Conservation (phyloP, 148 eudicot species). For the Camellia granthamiana region DNA sequence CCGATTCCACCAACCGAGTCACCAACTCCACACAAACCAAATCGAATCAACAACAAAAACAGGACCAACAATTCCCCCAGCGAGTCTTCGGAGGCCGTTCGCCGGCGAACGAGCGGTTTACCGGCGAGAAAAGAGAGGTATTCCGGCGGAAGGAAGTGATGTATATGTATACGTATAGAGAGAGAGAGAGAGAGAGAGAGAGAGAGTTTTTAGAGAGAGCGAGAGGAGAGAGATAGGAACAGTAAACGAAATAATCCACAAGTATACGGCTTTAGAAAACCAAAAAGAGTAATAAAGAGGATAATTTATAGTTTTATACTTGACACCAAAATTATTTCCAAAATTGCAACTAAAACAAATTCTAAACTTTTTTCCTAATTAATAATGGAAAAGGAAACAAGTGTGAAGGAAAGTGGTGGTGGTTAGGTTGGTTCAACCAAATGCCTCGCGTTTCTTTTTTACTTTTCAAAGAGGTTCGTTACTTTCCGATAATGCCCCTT, state of each 20-base stretch:
- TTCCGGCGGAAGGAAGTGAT: constrained; percentile 30
- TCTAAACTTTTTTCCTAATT: neutral
- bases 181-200: constrained; percentile 22
- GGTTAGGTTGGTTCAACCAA: constrained; percentile 82
- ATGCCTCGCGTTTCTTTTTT: constrained; percentile 33
- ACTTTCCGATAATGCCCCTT: neutral
- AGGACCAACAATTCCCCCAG: neutral
- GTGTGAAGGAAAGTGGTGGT: constrained; percentile 50
- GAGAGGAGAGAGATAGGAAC: constrained; percentile 32
- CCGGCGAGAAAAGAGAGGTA: constrained; percentile 38
- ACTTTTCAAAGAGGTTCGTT: neutral
- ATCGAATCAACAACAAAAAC: neutral
- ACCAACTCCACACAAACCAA: constrained; percentile 24
- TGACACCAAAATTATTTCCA: constrained; percentile 3
- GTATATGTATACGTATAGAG: neutral
- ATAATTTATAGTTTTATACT: constrained; percentile 42
- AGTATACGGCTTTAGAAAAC: constrained; percentile 38
- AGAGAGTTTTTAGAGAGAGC: constrained; percentile 17
- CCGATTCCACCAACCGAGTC: constrained; percentile 37
- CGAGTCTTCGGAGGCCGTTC: neutral
- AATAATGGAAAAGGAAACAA: constrained; percentile 15
- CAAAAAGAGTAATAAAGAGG: constrained; percentile 40
- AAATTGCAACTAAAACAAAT: neutral
- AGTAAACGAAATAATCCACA: constrained; percentile 29
- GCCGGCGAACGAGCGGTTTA: constrained; percentile 24